Base-by-base conservation (phyloP, 495 filamentous ascomycete genomes). In the Penicillium lagena region DNA sequence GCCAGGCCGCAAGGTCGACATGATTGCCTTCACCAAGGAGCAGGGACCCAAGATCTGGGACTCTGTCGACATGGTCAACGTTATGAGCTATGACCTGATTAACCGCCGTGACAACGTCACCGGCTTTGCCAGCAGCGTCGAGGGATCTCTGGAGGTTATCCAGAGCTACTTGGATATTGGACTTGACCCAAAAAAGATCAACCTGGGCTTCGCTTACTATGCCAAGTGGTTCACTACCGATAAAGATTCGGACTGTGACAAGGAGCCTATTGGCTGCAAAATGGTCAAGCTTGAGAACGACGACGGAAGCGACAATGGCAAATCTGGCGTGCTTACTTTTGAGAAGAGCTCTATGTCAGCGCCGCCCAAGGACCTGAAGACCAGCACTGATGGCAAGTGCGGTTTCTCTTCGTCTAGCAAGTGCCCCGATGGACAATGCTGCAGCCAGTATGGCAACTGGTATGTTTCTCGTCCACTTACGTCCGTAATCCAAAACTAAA, bases 71-170 rank as follows among this genome's bases (percentile, higher is more conserved):
- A 85, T 85, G 62, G 66, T 88, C 55, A 90, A 88, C 55, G 74
- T 89, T 40, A 90, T 90, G 86, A 79, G 77, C 14, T 90, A 90
- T 63, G 86, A 90, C 50, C 56, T 90, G 40, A 84, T 85, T 77
- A 89, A 87, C 64, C 78, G 86, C 14, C 80, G 86, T 12, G 80
- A 89, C 54, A 78, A 69, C 47, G 61, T 78, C 9, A 88, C 84
- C 5, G 76, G 73, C 44, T 83, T 87, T 53, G 82, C 86, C 54
- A 84, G 76, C 14, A 76, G 80, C 33, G 62, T 87, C 28, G 49
- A 63, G 40, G 65, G 66, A 11, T 81, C 77, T 29, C 59, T 80
- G 10, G 71, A 74, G 10, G 63, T 76, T 11, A 51, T 88, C 12
- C 63, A 81, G 39, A 69, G 76, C 38, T 90, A 89, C 53, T 47